Evolutionary conservation across 202 grass and related monocot species (phyloP).

Genomic region (Panicum hallii): DNA sequence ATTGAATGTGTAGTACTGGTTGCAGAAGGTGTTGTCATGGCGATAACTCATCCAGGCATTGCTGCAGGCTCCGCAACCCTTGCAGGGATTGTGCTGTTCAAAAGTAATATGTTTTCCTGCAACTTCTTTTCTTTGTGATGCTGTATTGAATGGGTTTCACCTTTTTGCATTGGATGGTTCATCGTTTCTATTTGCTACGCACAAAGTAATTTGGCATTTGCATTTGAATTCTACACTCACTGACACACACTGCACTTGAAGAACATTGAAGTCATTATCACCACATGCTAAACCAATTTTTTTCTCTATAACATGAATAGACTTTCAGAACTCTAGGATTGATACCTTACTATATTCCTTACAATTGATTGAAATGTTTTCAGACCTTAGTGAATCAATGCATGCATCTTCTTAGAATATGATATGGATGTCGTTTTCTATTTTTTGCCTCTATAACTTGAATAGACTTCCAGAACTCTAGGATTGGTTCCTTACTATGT

Average conservation of each 20-base stretch:
- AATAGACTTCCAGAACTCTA: too few relatives aligned
- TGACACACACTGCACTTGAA: not conserved
- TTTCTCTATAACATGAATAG: not conserved
- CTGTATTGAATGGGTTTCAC: constrained; percentile 5
- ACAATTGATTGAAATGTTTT: constrained; percentile 14
- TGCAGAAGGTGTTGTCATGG: constrained; percentile 63
- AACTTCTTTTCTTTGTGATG: not conserved
- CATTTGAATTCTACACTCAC: not conserved
- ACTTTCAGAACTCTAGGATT: not conserved
- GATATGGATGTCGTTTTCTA: not conserved
- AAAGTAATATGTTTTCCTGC: constrained; percentile 50
- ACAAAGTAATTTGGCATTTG: constrained; percentile 17
- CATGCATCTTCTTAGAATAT: constrained; percentile 20
- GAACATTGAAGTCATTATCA: not conserved
- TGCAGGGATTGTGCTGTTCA: constrained; percentile 58
- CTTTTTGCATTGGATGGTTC: not conserved
- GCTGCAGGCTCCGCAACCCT: constrained; percentile 42
- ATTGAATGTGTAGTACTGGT: not conserved
- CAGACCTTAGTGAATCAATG: not conserved
- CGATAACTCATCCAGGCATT: constrained; percentile 51
- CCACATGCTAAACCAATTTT: constrained; percentile 1
- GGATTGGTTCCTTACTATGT: too few relatives aligned
- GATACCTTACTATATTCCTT: not conserved
- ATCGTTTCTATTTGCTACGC: not conserved
- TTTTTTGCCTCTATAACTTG: too few relatives aligned